phyloP scores from a whole-genome alignment of 225 moss, liverwort and hornwort genomes.

The Ulota crispa region DNA sequence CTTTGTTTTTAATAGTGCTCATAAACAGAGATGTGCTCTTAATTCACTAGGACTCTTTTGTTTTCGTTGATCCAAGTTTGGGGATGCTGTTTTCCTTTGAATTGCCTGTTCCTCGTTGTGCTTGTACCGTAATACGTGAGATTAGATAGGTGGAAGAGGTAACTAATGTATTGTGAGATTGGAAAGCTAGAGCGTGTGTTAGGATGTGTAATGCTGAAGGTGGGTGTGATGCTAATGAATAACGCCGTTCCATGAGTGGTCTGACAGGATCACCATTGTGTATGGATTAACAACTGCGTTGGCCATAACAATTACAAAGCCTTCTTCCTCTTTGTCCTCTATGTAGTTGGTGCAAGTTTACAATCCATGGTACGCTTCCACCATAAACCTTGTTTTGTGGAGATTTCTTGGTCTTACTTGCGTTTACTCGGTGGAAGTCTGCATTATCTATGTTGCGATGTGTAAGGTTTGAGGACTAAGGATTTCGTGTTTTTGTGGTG shows the following conservation, averaged over 20 bases:
- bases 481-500: slow-evolving; percentile 16
- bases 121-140: not conserved
- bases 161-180: not conserved
- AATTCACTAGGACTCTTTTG: not conserved
- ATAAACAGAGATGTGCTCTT: not conserved
- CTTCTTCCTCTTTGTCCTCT: slow-evolving; percentile 86
- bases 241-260: not conserved
- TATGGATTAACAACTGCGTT: slow-evolving; percentile 98
- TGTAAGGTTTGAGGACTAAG: slow-evolving; percentile 13
- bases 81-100: not conserved
- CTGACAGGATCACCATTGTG: slow-evolving; percentile 95
- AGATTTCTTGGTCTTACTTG: slow-evolving; percentile 4
- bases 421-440: not conserved
- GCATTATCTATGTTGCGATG: slow-evolving; percentile 9
- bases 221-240: not conserved
- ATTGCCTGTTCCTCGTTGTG: slow-evolving; percentile 8
- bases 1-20: not conserved
- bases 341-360: slow-evolving; percentile 83
- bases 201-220: slow-evolving; percentile 1
- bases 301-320: slow-evolving; percentile 98
- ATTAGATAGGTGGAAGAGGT: slow-evolving; percentile 1
- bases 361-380: slow-evolving; percentile 72
- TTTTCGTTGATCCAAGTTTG: not conserved
- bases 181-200: not conserved
- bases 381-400: slow-evolving; percentile 6